A percentile compares a stretch with the other conserved stretches of the same genome.
Evolutionary conservation across 495 filamentous ascomycete species (phyloP).

Genomic region (Trichoderma orchidacearum): DNA sequence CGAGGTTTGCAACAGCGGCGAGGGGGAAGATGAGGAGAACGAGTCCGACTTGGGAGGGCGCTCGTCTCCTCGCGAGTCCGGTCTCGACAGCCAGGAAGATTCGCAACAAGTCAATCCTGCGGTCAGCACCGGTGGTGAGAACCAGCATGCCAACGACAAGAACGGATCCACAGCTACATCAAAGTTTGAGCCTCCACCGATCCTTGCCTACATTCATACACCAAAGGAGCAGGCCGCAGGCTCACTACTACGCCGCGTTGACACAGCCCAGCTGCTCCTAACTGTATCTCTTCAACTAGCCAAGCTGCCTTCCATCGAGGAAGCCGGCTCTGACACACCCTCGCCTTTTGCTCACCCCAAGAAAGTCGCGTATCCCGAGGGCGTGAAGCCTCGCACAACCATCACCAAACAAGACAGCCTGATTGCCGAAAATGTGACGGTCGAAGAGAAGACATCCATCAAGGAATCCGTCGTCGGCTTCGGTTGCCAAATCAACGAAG

Average conservation of each 20-base stretch:
- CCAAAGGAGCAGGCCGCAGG: constrained; percentile 17
- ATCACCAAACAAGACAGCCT: constrained; percentile 66
- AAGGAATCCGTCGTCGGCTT: constrained; percentile 81
- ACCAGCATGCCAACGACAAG: not conserved
- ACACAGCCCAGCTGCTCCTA: constrained; percentile 70
- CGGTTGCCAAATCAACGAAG: constrained; percentile 67
- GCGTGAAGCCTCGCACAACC: constrained; percentile 59
- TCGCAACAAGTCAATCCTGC: not conserved
- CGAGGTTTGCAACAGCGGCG: constrained; percentile 40
- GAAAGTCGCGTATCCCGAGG: constrained; percentile 70
- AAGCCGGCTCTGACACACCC: constrained; percentile 37
- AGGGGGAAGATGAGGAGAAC: constrained; percentile 18
- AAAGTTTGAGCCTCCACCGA: constrained; percentile 41
- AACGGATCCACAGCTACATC: constrained; percentile 8
- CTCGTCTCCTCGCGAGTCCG: constrained; percentile 10
- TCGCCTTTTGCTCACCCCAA: constrained; percentile 60
- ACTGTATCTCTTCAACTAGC: constrained; percentile 75
- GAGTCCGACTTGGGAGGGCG: constrained; percentile 9
- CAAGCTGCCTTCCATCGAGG: constrained; percentile 54
- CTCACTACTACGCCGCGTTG: constrained; percentile 70
- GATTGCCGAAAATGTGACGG: constrained; percentile 70
- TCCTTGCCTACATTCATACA: constrained; percentile 63
- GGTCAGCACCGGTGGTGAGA: not conserved
- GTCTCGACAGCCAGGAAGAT: not conserved
- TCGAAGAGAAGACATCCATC: constrained; percentile 71